Evolutionary conservation across 2,329 filamentous ascomycete genomes (phyloP), one percentile per base, ranked within the genome.

Genomic region (Apiospora phragmitis): DNA sequence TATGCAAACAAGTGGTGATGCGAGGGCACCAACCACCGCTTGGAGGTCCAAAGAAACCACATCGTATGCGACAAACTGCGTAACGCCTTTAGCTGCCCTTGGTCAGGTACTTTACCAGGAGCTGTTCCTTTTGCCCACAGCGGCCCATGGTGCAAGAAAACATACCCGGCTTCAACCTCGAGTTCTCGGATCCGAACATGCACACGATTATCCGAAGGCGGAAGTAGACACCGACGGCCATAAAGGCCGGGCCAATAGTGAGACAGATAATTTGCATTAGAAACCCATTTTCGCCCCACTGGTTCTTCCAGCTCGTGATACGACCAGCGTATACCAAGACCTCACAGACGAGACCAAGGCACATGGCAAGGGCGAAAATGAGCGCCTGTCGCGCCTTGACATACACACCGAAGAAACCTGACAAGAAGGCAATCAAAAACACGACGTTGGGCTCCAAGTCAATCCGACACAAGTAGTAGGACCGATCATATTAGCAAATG

Each of bases 211-310:
- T 80, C 14, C 84, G 77, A 67, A 92, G 81, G 72, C 88, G 90
- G 68, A 93, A 81, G 76, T 93, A 93, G 51, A 92, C 85, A 1
- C 85, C 88, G 0, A 89, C 90, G 11, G 89, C 86, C 77, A 92
- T 83, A 76, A 92, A 92, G 1, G 90, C 90, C 0, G 91, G 90
- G 0, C 84, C 90, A 71, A 92, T 86, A 4, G 90, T 92, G 70
- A 93, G 82, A 73, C 86, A 88, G 76, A 88, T 85, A 47, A 90
- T 86, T 77, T 91, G 89, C 47, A 90, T 86, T 70, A 87, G 75
- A 78, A 88, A 88, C 26, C 81, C 80, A 51, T 80, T 77, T 72
- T 83, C 77, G n/a, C 75, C 73, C 82, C 84, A 91, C 4, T 84
- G 85, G 75, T 92, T 86, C 47, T 84, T 67, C 76, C 85, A 85